A percentile compares a stretch with the other conserved stretches of the same genome.
phyloP scores from a whole-genome alignment of 2,329 filamentous ascomycete genomes.

The Nigrograna mackinnonii region DNA sequence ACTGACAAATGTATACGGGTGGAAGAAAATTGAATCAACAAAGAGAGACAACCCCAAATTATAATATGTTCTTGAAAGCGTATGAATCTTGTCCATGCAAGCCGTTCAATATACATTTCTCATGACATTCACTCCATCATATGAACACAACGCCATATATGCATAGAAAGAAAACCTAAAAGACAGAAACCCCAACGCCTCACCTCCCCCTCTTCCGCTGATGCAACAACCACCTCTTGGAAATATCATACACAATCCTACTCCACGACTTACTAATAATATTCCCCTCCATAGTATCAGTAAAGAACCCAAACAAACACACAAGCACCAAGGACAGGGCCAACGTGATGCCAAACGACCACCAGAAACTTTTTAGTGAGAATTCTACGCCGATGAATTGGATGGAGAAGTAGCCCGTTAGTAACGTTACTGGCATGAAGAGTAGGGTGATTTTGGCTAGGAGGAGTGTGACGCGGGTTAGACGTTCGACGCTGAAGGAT shows the following conservation, averaged over 20 bases:
- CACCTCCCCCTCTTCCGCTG: conserved; percentile 17
- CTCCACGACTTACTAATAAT: conserved; percentile 52
- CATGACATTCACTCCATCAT: too few relatives aligned
- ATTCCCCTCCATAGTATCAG: conserved; percentile 60
- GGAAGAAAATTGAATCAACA: too few relatives aligned
- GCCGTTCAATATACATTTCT: too few relatives aligned
- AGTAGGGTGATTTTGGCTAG: conserved; percentile 76
- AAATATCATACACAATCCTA: conserved; percentile 28
- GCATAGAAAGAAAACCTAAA: background rate
- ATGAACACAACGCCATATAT: background rate
- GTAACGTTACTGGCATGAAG: conserved; percentile 74
- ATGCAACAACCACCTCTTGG: conserved; percentile 26
- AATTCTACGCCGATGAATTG: conserved; percentile 66
- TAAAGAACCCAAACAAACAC: conserved; percentile 60
- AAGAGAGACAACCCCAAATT: too few relatives aligned
- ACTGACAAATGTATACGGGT: background rate
- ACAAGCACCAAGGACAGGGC: conserved; percentile 62
- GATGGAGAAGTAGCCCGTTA: conserved; percentile 75
- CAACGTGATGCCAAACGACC: conserved; percentile 66
- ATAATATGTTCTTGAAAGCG: too few relatives aligned
- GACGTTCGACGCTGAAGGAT: conserved; percentile 70
- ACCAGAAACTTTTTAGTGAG: conserved; percentile 68
- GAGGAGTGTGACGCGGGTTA: conserved; percentile 72
- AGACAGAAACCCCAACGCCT: background rate
- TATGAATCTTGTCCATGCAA: too few relatives aligned